These are phyloP conservation scores for Cruciata laevipes DNA, from an alignment of 257 asterid species.

Conservation along the genomic window DNA sequence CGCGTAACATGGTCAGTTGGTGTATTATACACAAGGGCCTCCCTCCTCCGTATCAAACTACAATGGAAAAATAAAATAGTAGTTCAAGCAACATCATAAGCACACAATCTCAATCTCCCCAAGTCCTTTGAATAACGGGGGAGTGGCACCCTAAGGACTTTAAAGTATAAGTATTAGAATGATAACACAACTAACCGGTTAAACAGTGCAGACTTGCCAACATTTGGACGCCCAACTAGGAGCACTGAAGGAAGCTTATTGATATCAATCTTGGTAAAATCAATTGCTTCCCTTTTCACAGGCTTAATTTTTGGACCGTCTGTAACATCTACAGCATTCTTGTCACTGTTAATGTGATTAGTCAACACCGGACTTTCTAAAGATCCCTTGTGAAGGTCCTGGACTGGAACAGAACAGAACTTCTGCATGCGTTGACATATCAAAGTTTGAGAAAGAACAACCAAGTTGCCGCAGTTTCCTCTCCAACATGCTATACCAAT, in stretches of 20 bases:
- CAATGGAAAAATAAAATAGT: conserved; percentile 24
- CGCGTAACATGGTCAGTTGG: conserved; percentile 94
- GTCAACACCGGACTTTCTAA: conserved; percentile 27
- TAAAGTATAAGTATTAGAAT: neutral
- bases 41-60: conserved; percentile 93
- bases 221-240: conserved; percentile 85
- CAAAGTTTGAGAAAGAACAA: conserved; percentile 12
- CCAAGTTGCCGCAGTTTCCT: conserved; percentile 16
- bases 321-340: conserved; percentile 21
- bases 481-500: conserved; percentile 16
- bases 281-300: conserved; percentile 36
- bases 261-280: conserved; percentile 56
- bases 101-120: too few species aligned
- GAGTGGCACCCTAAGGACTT: conserved; percentile 1
- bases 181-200: conserved; percentile 55
- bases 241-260: conserved; percentile 74
- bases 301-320: conserved; percentile 24
- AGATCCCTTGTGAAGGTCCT: conserved; percentile 21
- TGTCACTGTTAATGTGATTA: conserved; percentile 23
- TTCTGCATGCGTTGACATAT: conserved; percentile 21
- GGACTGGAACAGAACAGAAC: conserved; percentile 35
- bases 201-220: conserved; percentile 91
- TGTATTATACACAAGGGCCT: conserved; percentile 90
- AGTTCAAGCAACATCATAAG: conserved; percentile 8
- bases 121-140: too few species aligned